These are phyloP conservation scores for Cladochytrium replicatum DNA, from an alignment of 192 early-diverging fungal genomes.

Conservation along the genomic window DNA sequence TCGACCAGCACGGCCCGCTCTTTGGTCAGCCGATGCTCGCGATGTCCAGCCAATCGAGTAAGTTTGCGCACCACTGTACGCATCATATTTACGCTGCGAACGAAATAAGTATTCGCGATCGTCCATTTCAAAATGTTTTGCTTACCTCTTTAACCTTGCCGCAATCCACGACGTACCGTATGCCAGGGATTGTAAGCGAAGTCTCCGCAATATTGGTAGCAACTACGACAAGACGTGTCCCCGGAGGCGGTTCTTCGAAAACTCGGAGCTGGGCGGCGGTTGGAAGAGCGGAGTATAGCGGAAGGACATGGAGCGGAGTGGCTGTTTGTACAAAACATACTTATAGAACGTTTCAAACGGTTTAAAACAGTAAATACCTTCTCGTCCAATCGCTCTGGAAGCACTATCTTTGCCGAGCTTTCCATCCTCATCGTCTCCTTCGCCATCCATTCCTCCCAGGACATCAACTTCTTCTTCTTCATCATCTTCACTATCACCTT, in stretches of 20 bases:
- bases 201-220: constrained; percentile 99
- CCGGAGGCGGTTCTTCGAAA: constrained; percentile 79
- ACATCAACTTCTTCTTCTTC: constrained; percentile 56
- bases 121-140: neutral
- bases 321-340: constrained; percentile 12
- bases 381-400: neutral
- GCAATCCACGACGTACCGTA: constrained; percentile 90
- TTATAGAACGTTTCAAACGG: too few relatives aligned
- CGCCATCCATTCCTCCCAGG: constrained; percentile 32
- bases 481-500: constrained; percentile 56
- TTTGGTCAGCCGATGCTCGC: constrained; percentile 85
- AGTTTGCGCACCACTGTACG: constrained; percentile 77
- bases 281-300: constrained; percentile 92
- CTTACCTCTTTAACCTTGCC: constrained; percentile 78
- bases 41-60: constrained; percentile 91
- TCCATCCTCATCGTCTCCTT: constrained; percentile 47
- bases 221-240: constrained; percentile 82
- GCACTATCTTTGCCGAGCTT: neutral
- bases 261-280: constrained; percentile 85
- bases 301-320: constrained; percentile 79
- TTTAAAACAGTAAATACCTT: neutral
- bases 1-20: constrained; percentile 94
- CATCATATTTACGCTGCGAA: constrained; percentile 57
- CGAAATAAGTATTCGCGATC: neutral
- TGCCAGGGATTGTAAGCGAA: constrained; percentile 89